These are phyloP conservation scores for Stenocarpella maydis DNA, from an alignment of 2,329 filamentous ascomycete genomes.

Conservation along the genomic window DNA sequence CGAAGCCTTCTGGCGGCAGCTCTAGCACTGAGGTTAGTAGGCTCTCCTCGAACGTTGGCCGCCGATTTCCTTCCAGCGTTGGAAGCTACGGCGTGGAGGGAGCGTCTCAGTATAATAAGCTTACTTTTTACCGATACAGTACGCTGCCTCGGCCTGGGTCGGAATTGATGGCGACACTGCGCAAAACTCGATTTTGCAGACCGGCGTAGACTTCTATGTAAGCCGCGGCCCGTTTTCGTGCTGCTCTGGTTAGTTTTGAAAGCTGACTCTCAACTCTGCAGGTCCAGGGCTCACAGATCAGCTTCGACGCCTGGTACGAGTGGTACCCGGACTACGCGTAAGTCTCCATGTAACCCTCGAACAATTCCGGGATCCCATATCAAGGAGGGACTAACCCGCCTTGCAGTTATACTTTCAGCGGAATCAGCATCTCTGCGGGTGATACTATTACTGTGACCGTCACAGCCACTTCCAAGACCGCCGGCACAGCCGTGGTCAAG, in stretches of 20 bases:
- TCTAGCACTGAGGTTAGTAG: conserved; percentile 39
- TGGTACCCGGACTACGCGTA: conserved; percentile 65
- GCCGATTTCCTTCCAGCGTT: neutral
- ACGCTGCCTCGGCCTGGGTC: conserved; percentile 64
- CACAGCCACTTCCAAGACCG: conserved; percentile 49
- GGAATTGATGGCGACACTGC: conserved; percentile 69
- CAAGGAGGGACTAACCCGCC: neutral
- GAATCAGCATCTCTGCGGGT: conserved; percentile 38
- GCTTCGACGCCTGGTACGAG: conserved; percentile 67
- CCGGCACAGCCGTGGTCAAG: conserved; percentile 54
- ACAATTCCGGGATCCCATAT: neutral
- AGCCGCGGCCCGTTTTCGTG: too few relatives aligned
- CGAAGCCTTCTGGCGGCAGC: conserved; percentile 47
- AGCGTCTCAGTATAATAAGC: too few relatives aligned
- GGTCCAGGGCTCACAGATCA: conserved; percentile 47
- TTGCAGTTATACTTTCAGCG: conserved; percentile 37
- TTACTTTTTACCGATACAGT: conserved; percentile 38
- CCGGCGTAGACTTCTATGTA: conserved; percentile 63
- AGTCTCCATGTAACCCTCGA: neutral
- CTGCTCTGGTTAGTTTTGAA: too few relatives aligned
- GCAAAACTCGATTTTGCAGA: conserved; percentile 60
- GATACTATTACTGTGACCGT: conserved; percentile 42
- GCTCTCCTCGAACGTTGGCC: neutral
- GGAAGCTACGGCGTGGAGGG: neutral
- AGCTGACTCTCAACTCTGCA: too few relatives aligned